A percentile compares a stretch with the other conserved stretches of the same genome.
These are phyloP conservation scores for Pilasporangium apinafurcum DNA, from an alignment of 352 stramenopile genomes.

Conservation along the genomic window DNA sequence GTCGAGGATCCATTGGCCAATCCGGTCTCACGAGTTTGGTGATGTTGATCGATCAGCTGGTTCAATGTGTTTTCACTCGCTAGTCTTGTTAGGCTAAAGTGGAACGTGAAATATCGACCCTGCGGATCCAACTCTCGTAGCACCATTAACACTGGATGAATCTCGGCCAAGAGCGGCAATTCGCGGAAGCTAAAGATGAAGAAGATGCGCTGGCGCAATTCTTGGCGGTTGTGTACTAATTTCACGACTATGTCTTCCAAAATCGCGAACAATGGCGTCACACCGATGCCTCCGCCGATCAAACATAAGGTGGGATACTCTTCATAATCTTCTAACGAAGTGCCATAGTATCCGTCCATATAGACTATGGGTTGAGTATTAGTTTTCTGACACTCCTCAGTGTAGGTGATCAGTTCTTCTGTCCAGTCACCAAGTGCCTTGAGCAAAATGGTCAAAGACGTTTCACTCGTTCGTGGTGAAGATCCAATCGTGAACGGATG, in stretches of 20 bases:
- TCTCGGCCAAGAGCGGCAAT: slow-evolving; percentile 29
- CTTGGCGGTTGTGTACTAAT: slow-evolving; percentile 3
- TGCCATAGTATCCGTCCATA: slow-evolving; percentile 50
- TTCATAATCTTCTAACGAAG: slow-evolving; percentile 31
- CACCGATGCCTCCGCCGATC: slow-evolving; percentile 39
- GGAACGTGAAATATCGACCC: slow-evolving; percentile 10
- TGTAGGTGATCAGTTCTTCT: slow-evolving; percentile 25
- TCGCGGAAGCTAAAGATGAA: slow-evolving; percentile 38
- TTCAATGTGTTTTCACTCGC: slow-evolving; percentile 12
- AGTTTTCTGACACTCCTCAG: slow-evolving; percentile 14
- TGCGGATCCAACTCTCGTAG: slow-evolving; percentile 19
- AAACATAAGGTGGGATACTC: slow-evolving; percentile 38
- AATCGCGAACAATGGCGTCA: slow-evolving; percentile 46
- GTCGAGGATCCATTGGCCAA: too few relatives aligned
- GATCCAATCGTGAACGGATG: slow-evolving; percentile 58
- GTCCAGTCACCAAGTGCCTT: slow-evolving; percentile 52
- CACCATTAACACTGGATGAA: slow-evolving; percentile 20
- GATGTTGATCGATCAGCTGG: slow-evolving; percentile 16
- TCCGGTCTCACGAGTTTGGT: too few relatives aligned
- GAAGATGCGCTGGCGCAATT: slow-evolving; percentile 15
- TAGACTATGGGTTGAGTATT: slow-evolving; percentile 25
- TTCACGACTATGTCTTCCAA: slow-evolving; percentile 36
- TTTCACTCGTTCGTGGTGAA: slow-evolving; percentile 21
- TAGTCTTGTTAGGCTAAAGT: slow-evolving; percentile 22
- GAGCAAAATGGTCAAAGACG: slow-evolving; percentile 34